Evolutionary conservation across 1,284 basidiomycete species (phyloP).

Genomic region (Athelia sp.): DNA sequence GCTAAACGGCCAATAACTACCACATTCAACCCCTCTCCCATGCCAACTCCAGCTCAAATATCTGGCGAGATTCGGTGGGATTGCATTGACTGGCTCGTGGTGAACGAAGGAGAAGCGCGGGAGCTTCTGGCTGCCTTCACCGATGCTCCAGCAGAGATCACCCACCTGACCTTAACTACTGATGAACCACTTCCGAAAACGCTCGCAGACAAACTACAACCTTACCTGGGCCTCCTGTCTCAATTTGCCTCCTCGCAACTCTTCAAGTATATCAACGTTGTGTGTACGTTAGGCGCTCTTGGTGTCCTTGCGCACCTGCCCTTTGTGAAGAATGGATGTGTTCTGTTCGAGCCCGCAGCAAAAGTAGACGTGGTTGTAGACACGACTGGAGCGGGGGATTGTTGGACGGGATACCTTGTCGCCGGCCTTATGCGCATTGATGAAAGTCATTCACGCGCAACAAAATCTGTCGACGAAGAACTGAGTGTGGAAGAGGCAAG

Average conservation of each 20-base stretch:
- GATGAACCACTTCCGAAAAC: background rate
- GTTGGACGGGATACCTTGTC: slow-evolving; percentile 55
- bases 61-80: slow-evolving; percentile 45
- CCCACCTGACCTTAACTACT: background rate
- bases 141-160: background rate
- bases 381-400: slow-evolving; percentile 59
- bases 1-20: slow-evolving; percentile 17
- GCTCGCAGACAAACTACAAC: background rate
- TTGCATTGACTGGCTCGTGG: slow-evolving; percentile 45
- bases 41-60: slow-evolving; percentile 35
- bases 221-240: background rate
- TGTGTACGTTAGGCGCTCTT: slow-evolving; percentile 48
- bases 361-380: slow-evolving; percentile 37
- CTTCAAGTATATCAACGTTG: slow-evolving; percentile 26
- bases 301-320: slow-evolving; percentile 37
- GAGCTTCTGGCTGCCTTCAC: slow-evolving; percentile 28
- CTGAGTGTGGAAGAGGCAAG: slow-evolving; percentile 26
- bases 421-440: slow-evolving; percentile 42
- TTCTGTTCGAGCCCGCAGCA: slow-evolving; percentile 41
- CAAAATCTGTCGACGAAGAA: slow-evolving; percentile 7
- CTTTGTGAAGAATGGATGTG: slow-evolving; percentile 12
- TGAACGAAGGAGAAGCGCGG: slow-evolving; percentile 47
- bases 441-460: slow-evolving; percentile 6
- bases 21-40: slow-evolving; percentile 53
- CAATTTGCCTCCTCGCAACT: background rate